These are phyloP conservation scores for Mycena amicta DNA, from an alignment of 768 basidiomycete species.

Conservation along the genomic window DNA sequence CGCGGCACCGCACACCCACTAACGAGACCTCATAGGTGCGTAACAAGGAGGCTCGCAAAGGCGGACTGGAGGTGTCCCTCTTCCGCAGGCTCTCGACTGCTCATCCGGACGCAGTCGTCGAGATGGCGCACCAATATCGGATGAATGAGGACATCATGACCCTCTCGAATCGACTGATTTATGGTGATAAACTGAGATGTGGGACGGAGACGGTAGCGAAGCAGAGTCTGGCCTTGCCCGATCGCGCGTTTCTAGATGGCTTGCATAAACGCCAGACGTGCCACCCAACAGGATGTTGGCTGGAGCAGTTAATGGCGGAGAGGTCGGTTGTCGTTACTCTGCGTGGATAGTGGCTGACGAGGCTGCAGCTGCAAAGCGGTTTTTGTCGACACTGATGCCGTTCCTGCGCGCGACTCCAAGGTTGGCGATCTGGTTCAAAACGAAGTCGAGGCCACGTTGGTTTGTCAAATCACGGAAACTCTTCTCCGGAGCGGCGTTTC, in stretches of 20 bases:
- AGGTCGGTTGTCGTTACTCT: constrained; percentile 59
- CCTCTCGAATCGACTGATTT: constrained; percentile 86
- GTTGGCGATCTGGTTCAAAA: constrained; percentile 93
- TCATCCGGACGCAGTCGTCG: constrained; percentile 83
- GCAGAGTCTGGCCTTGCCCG: constrained; percentile 56
- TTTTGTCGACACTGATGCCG: constrained; percentile 89
- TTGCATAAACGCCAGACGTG: constrained; percentile 45
- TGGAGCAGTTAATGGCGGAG: constrained; percentile 62
- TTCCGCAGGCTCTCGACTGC: constrained; percentile 89
- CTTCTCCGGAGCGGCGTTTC: constrained; percentile 66
- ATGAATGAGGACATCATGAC: constrained; percentile 98
- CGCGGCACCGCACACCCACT: too few species aligned
- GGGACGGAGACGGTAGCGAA: constrained; percentile 75
- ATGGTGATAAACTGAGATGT: constrained; percentile 74
- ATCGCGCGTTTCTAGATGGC: constrained; percentile 41
- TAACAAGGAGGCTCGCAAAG: constrained; percentile 74
- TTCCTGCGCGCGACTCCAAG: constrained; percentile 79
- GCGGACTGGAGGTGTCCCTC: constrained; percentile 86
- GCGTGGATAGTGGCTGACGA: too few species aligned
- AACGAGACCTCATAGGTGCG: too few species aligned
- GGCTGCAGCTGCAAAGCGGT: constrained; percentile 73
- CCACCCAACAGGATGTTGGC: constrained; percentile 61
- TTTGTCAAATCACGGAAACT: constrained; percentile 67
- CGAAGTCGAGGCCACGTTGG: constrained; percentile 70
- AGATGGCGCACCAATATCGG: constrained; percentile 87